Base-by-base conservation (phyloP, 2,329 filamentous ascomycete genomes). In the Pseudocercospora crystallina region DNA sequence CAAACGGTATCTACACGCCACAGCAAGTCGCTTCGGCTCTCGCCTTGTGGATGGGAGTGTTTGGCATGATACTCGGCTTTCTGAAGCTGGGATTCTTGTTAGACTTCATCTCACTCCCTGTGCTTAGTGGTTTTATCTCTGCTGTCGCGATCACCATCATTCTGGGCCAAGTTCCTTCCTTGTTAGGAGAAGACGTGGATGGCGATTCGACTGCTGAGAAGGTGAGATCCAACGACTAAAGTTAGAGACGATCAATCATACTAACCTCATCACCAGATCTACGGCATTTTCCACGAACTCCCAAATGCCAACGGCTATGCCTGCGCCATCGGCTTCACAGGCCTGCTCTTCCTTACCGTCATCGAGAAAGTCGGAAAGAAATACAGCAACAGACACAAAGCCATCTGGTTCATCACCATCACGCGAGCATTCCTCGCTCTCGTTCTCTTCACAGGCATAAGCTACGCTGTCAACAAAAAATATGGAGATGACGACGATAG, bases 121-220 rank as follows among this genome's bases (percentile, higher is more conserved):
- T 86, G 1, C 73, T 86, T 0, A 81, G 75, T 5, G 83, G 83
- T 4, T 86, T 85, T 69, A 84, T 86, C 58, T 83, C 82, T 0
- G 82, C 83, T 1, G 82, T 83, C 1, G 83, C 82, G 17, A 79
- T 86, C 41, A 83, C 81, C 29, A 86, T 86, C 61, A 78, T 81
- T 15, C 77, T 85, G 43, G 82, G 81, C n/a, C 83, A 86, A 63
- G 76, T 86, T 49, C 80, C 76, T 3, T 80, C 79, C 1, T 75
- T 86, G 0, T 76, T 86, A 2, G 83, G 83, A 8, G 74, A 81
- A 43, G 54, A 71, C 8, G 71, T 73, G 20, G 74, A 80, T 1
- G 74, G 77, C 2, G 73, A 74, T 20, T 77, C 77, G 2, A 77
- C 80, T 2, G 80, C 81, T 5, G 73, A 71, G 9, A 80, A 83